Conservation (phyloP, 2,329 filamentous ascomycete genomes). For the Grosmannia clavigera region DNA sequence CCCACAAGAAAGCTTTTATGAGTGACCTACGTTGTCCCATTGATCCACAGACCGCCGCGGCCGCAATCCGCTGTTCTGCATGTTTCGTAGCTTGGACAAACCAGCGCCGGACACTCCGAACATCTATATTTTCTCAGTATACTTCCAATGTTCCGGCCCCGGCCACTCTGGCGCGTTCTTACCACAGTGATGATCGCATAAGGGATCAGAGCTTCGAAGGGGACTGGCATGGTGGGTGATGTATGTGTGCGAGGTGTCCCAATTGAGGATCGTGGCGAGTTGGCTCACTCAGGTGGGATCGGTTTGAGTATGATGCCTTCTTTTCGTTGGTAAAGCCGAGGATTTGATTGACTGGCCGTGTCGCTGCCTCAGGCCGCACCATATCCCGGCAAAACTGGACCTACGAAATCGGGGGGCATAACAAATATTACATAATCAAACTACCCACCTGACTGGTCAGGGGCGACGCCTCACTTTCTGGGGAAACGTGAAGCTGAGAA, state of each 20-base stretch:
- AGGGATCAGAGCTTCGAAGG: conserved; percentile 51
- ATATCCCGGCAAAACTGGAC: neutral
- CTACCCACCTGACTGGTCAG: neutral
- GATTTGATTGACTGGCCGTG: neutral
- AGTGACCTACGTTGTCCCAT: conserved; percentile 44
- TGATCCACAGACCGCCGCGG: conserved; percentile 47
- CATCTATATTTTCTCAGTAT: conserved; percentile 34
- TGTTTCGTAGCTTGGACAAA: conserved; percentile 41
- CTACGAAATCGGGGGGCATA: neutral
- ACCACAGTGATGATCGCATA: conserved; percentile 53
- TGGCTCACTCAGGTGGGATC: neutral
- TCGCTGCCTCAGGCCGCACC: neutral
- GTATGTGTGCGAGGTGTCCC: neutral
- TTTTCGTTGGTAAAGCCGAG: conserved; percentile 2
- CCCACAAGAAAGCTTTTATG: no score
- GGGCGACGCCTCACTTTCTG: conserved; percentile 1
- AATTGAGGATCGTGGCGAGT: conserved; percentile 8
- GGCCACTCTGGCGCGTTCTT: conserved; percentile 17
- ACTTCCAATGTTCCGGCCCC: no score
- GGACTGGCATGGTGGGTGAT: conserved; percentile 41
- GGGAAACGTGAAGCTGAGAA: neutral
- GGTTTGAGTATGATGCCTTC: neutral
- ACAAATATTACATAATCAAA: neutral
- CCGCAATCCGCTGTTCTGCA: conserved; percentile 49
- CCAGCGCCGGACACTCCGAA: conserved; percentile 49